These are phyloP conservation scores for Bertia moriformis DNA, from an alignment of 2,329 filamentous ascomycete genomes.

Conservation along the genomic window DNA sequence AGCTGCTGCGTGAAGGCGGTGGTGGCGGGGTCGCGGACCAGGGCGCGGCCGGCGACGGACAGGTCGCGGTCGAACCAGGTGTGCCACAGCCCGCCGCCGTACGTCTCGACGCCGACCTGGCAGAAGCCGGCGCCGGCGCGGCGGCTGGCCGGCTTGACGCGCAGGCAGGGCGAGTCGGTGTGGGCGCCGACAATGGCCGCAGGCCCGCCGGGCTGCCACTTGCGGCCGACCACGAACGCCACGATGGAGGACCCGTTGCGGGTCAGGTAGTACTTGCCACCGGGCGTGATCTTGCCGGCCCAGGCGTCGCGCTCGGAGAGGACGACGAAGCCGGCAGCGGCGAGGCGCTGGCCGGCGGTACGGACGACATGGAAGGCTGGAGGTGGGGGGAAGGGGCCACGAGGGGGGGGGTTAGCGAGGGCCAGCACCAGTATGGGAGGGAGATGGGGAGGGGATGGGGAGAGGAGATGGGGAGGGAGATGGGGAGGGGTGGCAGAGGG, in stretches of 20 bases:
- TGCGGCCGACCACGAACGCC: slow-evolving; percentile 77
- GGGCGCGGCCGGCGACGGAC: slow-evolving; percentile 73
- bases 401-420: no score
- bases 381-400: neutral
- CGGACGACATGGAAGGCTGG: slow-evolving; percentile 87
- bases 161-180: slow-evolving; percentile 83
- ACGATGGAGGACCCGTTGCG: slow-evolving; percentile 85
- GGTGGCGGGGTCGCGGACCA: slow-evolving; percentile 55
- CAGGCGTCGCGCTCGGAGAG: slow-evolving; percentile 87
- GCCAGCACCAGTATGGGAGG: no score
- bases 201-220: slow-evolving; percentile 83
- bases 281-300: slow-evolving; percentile 64
- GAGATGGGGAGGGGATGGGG: no score
- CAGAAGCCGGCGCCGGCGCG: slow-evolving; percentile 75
- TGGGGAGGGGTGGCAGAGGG: no score
- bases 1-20: slow-evolving; percentile 70
- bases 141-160: slow-evolving; percentile 88
- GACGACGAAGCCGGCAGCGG: slow-evolving; percentile 70
- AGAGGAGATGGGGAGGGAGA: no score
- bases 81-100: slow-evolving; percentile 94
- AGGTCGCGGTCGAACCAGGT: slow-evolving; percentile 96
- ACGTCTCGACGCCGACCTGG: slow-evolving; percentile 91
- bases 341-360: slow-evolving; percentile 60
- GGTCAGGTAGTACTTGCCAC: slow-evolving; percentile 92
- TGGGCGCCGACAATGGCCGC: slow-evolving; percentile 89